Evolutionary conservation across 2,329 filamentous ascomycete species (phyloP).

Genomic region (Sordariomycetes sp.): DNA sequence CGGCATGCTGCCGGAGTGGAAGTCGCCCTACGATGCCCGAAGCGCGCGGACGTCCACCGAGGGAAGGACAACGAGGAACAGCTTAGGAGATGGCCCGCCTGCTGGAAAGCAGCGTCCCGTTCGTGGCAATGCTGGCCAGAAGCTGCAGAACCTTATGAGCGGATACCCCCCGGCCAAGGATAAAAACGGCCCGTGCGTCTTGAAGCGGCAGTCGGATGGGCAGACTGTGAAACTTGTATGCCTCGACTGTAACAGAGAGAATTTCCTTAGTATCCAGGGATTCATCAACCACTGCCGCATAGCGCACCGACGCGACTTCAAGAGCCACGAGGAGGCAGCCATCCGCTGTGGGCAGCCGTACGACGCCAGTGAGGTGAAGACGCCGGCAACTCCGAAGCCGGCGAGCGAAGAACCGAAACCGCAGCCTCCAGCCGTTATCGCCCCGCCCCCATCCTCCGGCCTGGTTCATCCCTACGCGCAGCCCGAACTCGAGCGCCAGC

Average conservation of each 20-base stretch:
- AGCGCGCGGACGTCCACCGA: conserved; percentile 43
- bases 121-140: conserved; percentile 44
- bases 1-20: conserved; percentile 41
- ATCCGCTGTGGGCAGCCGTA: conserved; percentile 77
- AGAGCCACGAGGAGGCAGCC: conserved; percentile 91
- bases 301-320: conserved; percentile 84
- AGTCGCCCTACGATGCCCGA: conserved; percentile 27
- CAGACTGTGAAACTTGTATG: conserved; percentile 85
- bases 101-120: conserved; percentile 37
- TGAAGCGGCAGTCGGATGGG: conserved; percentile 71
- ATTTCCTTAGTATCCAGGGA: conserved; percentile 95
- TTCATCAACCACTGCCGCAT: conserved; percentile 99
- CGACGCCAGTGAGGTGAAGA: conserved; percentile 51
- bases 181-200: conserved; percentile 70
- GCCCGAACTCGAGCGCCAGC: conserved; percentile 41
- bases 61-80: conserved; percentile 71
- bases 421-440: conserved; percentile 7
- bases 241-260: conserved; percentile 73
- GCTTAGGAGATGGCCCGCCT: conserved; percentile 33
- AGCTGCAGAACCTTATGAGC: conserved; percentile 57
- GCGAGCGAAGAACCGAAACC: conserved; percentile 29
- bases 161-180: conserved; percentile 68
- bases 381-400: conserved; percentile 12
- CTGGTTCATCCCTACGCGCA: conserved; percentile 54
- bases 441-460: conserved; percentile 24